Conservation (phyloP, 2,329 filamentous ascomycete genomes). For the Aspergillus fumigatiaffinis region DNA sequence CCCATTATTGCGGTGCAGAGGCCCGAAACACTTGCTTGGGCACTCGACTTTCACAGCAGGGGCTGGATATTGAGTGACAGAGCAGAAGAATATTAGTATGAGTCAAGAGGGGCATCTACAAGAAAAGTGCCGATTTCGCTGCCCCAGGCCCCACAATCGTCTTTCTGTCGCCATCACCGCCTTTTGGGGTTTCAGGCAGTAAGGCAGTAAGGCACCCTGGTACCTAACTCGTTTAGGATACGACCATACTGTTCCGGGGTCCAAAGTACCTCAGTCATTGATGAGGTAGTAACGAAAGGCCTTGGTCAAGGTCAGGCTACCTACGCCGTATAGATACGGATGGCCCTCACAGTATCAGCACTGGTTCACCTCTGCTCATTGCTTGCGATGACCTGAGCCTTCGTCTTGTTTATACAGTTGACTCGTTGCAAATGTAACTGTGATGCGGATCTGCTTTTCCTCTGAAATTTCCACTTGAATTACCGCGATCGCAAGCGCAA, state of each 20-base stretch:
- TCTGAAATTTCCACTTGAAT: neutral
- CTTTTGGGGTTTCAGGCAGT: neutral
- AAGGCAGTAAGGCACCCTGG: neutral
- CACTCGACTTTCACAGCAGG: conserved; percentile 8
- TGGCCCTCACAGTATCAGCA: neutral
- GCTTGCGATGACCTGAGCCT: neutral
- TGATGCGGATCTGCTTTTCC: neutral
- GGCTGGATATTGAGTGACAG: neutral
- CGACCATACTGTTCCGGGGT: neutral
- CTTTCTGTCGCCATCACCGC: neutral
- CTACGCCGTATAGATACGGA: neutral
- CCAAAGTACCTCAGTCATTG: neutral
- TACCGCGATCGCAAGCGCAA: neutral
- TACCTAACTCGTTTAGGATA: neutral
- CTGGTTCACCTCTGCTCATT: neutral
- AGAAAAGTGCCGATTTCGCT: conserved; percentile 29
- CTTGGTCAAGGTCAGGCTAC: neutral
- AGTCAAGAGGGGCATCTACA: conserved; percentile 27
- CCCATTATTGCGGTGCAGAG: conserved; percentile 28
- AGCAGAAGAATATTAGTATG: conserved; percentile 14
- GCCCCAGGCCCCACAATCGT: conserved; percentile 10
- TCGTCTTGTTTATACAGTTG: neutral
- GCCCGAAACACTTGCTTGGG: conserved; percentile 5
- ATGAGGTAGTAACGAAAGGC: neutral
- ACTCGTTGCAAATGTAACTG: neutral